Evolutionary conservation across 805 yeast species (phyloP).

Genomic region (Kodamaea leandrae): DNA sequence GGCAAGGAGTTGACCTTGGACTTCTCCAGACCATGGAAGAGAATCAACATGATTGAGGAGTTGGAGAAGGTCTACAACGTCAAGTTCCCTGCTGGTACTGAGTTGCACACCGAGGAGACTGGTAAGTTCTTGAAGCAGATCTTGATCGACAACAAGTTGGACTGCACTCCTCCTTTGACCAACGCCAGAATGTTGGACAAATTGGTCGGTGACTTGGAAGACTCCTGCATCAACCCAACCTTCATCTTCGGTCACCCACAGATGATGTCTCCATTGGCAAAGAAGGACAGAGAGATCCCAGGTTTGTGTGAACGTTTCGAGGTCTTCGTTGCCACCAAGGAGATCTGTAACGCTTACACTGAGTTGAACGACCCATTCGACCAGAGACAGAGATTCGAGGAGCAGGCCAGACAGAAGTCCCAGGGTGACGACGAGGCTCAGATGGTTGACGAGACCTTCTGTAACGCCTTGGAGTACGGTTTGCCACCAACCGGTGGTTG

Average conservation of each 20-base stretch:
- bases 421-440: conserved; percentile 99
- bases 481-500: conserved; percentile 99
- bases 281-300: conserved; percentile 85
- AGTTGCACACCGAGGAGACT: conserved; percentile 91
- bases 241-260: conserved; percentile 98
- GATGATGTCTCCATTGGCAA: conserved; percentile 99
- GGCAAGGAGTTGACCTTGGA: conserved; percentile 76
- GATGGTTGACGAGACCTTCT: conserved; percentile 92
- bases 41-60: conserved; percentile 95
- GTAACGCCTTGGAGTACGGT: conserved; percentile 97
- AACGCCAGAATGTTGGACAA: conserved; percentile 99
- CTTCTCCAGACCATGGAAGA: conserved; percentile 97
- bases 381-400: conserved; percentile 96
- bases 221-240: conserved; percentile 92
- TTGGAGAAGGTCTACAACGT: conserved; percentile 82
- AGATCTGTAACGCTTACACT: conserved; percentile 96
- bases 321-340: conserved; percentile 97
- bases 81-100: conserved; percentile 93
- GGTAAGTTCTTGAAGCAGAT: conserved; percentile 82
- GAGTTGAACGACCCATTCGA: conserved; percentile 99
- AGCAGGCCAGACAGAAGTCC: conserved; percentile 97
- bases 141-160: conserved; percentile 75
- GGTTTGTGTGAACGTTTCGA: conserved; percentile 98
- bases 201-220: conserved; percentile 96
- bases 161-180: conserved; percentile 88